Percentiles rank a stretch among this genome's conserved stretches.
phyloP scores from a whole-genome alignment of 495 filamentous ascomycete genomes.

The Neurospora sp. region DNA sequence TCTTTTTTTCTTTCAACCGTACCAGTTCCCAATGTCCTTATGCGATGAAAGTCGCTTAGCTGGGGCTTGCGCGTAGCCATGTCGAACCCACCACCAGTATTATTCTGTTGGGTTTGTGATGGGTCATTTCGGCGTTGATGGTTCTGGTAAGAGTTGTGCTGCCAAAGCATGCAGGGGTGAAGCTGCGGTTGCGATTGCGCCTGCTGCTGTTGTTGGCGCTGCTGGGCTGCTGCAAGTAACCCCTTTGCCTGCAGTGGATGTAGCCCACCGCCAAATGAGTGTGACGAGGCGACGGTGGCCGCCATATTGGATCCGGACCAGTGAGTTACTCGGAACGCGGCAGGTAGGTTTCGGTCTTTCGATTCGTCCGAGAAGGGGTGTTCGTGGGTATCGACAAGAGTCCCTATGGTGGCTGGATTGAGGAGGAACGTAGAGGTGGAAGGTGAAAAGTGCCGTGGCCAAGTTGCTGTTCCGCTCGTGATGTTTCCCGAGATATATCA shows the following conservation, averaged over 20 bases:
- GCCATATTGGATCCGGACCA: conserved; percentile 12
- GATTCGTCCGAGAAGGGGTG: background rate
- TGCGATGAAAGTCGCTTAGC: conserved; percentile 66
- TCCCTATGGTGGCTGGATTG: background rate
- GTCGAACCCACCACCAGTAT: conserved; percentile 12
- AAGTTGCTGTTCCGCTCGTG: background rate
- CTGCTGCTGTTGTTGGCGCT: conserved; percentile 13
- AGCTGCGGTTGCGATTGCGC: conserved; percentile 7
- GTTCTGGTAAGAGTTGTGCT: background rate
- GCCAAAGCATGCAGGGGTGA: background rate
- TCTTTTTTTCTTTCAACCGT: conserved; percentile 5
- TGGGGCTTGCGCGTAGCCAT: conserved; percentile 17
- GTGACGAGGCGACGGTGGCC: conserved; percentile 23
- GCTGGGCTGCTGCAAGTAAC: conserved; percentile 8
- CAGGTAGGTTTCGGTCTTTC: background rate
- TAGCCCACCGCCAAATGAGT: conserved; percentile 16
- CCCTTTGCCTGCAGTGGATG: conserved; percentile 22
- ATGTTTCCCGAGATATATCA: background rate
- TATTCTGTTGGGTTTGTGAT: background rate
- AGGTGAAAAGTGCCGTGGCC: background rate
- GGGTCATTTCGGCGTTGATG: background rate
- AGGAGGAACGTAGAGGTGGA: background rate
- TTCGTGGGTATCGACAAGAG: background rate
- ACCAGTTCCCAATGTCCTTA: conserved; percentile 91
- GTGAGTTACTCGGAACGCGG: background rate